These are phyloP conservation scores for Microbotryum lychnidis-dioicae DNA, from an alignment of 1,284 basidiomycete species.

Conservation along the genomic window DNA sequence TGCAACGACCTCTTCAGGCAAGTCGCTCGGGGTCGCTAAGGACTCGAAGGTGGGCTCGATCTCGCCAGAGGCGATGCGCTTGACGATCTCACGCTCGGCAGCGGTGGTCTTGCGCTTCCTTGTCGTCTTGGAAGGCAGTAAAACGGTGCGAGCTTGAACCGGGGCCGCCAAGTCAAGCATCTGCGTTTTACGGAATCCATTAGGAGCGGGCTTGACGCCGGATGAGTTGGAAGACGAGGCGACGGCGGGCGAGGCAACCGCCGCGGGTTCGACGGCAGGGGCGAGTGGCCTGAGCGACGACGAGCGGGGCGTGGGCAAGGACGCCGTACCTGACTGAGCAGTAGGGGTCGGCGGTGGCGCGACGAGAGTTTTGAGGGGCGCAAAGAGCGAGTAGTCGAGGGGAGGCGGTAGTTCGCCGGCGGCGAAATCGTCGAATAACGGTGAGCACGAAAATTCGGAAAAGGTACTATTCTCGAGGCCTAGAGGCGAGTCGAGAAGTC, in stretches of 20 bases:
- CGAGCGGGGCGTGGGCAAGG: conserved; percentile 6
- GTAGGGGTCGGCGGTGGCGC: not conserved
- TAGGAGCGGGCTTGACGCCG: not conserved
- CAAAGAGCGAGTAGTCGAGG: conserved; percentile 41
- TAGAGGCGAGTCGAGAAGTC: conserved; percentile 21
- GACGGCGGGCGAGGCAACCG: conserved; percentile 4
- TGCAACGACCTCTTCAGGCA: conserved; percentile 42
- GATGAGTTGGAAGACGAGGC: not conserved
- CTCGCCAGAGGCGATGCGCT: conserved; percentile 44
- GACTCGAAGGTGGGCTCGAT: conserved; percentile 51
- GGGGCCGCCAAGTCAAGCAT: conserved; percentile 28
- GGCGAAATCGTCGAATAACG: conserved; percentile 12
- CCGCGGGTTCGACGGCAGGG: conserved; percentile 41
- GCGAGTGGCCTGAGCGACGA: conserved; percentile 14
- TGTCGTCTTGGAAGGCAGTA: conserved; percentile 52
- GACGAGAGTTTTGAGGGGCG: not conserved
- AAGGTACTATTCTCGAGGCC: conserved; percentile 10
- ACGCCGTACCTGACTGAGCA: not conserved
- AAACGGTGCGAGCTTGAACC: conserved; percentile 46
- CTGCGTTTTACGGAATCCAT: conserved; percentile 1
- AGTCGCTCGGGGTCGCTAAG: conserved; percentile 41
- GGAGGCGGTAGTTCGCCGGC: conserved; percentile 20
- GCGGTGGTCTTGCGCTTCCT: conserved; percentile 51
- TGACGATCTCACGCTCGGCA: conserved; percentile 39
- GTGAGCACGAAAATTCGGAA: conserved; percentile 20